Conservation (phyloP, 2,329 filamentous ascomycete genomes). For the Parastagonospora nodorum region DNA sequence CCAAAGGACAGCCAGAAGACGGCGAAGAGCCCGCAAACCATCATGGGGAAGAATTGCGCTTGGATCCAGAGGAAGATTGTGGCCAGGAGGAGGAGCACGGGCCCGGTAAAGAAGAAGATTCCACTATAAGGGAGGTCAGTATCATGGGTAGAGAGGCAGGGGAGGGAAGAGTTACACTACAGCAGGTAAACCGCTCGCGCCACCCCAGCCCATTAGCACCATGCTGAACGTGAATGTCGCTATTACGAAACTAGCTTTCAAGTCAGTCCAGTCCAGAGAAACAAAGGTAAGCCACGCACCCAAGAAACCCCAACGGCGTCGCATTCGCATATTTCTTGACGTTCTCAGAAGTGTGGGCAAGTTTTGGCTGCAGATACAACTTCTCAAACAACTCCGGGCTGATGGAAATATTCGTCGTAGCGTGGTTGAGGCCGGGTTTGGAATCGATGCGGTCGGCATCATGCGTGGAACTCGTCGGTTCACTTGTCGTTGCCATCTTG, state of each 20-base stretch:
- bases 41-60: constrained; percentile 49
- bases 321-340: constrained; percentile 30
- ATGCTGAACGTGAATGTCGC: constrained; percentile 48
- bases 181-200: constrained; percentile 42
- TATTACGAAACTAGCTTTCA: constrained; percentile 49
- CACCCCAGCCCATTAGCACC: constrained; percentile 49
- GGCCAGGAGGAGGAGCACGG: constrained; percentile 53
- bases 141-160: background rate
- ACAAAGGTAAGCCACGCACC: too few relatives aligned
- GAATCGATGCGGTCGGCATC: constrained; percentile 25
- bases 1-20: constrained; percentile 60
- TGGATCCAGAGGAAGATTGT: constrained; percentile 59
- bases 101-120: constrained; percentile 53
- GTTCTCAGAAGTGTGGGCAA: constrained; percentile 25
- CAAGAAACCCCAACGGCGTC: constrained; percentile 35
- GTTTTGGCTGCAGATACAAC: constrained; percentile 32
- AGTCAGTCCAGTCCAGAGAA: too few relatives aligned
- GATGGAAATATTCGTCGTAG: constrained; percentile 32
- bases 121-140: constrained; percentile 20
- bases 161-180: constrained; percentile 30
- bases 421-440: constrained; percentile 21
- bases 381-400: constrained; percentile 38
- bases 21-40: constrained; percentile 57
- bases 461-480: background rate
- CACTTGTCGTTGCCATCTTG: constrained; percentile 1